These are phyloP conservation scores for Eucalyptus melliodora DNA, from an alignment of 345 rosid genomes.

Conservation along the genomic window DNA sequence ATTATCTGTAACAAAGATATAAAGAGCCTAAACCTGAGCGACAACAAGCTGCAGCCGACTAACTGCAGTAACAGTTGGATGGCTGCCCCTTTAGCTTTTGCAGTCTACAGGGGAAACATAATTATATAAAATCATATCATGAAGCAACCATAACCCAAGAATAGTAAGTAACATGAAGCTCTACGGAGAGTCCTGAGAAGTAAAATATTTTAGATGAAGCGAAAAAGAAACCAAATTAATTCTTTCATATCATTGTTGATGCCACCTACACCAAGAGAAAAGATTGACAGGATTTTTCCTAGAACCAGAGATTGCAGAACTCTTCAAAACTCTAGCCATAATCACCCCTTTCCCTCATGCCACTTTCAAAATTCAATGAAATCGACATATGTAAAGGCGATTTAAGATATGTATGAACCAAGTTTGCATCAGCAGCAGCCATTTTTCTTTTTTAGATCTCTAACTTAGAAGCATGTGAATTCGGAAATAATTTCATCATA, in stretches of 20 bases:
- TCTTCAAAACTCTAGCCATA: not conserved
- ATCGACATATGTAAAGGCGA: too few relatives aligned
- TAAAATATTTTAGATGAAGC: not conserved
- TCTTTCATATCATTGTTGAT: not conserved
- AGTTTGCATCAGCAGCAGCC: too few relatives aligned
- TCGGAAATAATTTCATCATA: not conserved
- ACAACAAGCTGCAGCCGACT: not conserved
- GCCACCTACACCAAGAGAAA: not conserved
- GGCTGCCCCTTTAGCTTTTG: constrained; percentile 41
- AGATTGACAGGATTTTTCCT: not conserved
- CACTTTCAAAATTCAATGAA: not conserved
- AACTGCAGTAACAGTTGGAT: constrained; percentile 56
- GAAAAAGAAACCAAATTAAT: not conserved
- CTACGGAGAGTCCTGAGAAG: not conserved
- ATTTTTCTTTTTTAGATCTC: not conserved
- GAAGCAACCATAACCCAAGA: not conserved
- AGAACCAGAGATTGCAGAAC: not conserved
- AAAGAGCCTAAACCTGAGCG: too few relatives aligned
- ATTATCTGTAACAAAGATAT: too few relatives aligned
- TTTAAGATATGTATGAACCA: too few relatives aligned
- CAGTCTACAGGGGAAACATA: constrained; percentile 21
- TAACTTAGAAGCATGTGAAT: not conserved
- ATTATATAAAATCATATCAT: not conserved
- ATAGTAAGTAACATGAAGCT: not conserved
- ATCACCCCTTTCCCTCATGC: not conserved